Base-by-base conservation (phyloP, 192 early-diverging fungal species). In the Podila epigama region DNA sequence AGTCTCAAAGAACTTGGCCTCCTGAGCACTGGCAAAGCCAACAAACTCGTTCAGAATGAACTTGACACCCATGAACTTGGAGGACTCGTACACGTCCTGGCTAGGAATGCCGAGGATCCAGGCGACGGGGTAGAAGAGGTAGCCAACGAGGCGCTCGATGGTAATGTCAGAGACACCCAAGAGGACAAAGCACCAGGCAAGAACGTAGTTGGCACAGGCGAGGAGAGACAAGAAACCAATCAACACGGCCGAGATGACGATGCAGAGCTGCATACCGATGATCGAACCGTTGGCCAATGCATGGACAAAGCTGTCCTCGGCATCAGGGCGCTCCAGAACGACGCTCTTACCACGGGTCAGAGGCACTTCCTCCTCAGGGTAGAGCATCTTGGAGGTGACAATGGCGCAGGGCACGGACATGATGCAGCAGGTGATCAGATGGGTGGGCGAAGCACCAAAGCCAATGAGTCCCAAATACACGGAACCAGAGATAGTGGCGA, bases 361-460 rank as follows among this genome's bases (percentile, higher is more conserved):
- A 12, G 94, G 89, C 41, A 91, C 89, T 48, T 94, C 92, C 20
- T 84, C 90, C 79, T 97, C 95, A 3, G 95, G 95, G 63, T 90
- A 91, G 35, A 91, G 86, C 68, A 97, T 78, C 86, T 97, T 97
- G 81, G 92, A 92, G 60, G 95, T 83, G 48, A 92, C 87, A 53
- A 97, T 69, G 16, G 91, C 90, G 63, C 90, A 90, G 2, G 95
- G 95, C 28, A 97, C 89, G 27, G 95, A 96, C 94, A 96, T 95
- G 85, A 95, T 81, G 77, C 94, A 95, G 16, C 92, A 88, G 1
- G 94, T 93, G 66, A 97, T 88, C 55, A 97, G 79, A 68, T 87
- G 82, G 8, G 84, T 79, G 8, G 86, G 78, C 60, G 81, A 67
- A 15, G 91, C 89, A 59, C 92, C 92, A 73, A 93, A 80, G 31